Conservation (phyloP, 2,329 filamentous ascomycete species). For the Exserohilum turcica region DNA sequence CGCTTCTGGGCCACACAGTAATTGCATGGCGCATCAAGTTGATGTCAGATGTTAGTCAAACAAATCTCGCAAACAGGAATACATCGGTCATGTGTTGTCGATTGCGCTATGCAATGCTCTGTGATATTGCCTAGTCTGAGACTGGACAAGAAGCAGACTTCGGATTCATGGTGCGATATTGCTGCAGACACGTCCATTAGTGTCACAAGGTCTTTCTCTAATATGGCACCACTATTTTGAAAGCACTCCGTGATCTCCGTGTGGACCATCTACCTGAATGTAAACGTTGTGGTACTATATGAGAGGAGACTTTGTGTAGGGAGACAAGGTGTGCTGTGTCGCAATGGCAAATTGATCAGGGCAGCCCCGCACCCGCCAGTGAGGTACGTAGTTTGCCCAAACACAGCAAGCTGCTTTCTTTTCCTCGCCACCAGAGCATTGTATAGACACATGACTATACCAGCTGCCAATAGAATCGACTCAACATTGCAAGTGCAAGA, state of each 20-base stretch:
- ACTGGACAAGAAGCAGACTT: background rate
- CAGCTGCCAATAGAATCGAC: background rate
- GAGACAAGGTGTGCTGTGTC: background rate
- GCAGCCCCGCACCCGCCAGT: background rate
- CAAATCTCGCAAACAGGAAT: too few species aligned
- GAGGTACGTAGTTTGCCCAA: background rate
- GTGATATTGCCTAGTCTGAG: background rate
- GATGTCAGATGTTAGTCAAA: background rate
- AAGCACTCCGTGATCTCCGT: too few species aligned
- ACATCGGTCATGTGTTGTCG: background rate
- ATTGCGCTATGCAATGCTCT: background rate
- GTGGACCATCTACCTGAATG: too few species aligned
- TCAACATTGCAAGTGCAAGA: background rate
- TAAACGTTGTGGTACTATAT: background rate
- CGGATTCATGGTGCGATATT: too few species aligned
- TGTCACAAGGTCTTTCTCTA: background rate
- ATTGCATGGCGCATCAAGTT: background rate
- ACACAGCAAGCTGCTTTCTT: background rate
- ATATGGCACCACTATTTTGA: background rate
- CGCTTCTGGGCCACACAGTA: background rate
- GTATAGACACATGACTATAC: too few species aligned
- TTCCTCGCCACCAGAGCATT: background rate
- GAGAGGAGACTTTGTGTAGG: background rate
- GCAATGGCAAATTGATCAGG: background rate
- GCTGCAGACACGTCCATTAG: background rate